Evolutionary conservation across 805 yeast species (phyloP), one percentile per base, ranked within the genome.

Genomic region (Yamadazyma akitaensis): DNA sequence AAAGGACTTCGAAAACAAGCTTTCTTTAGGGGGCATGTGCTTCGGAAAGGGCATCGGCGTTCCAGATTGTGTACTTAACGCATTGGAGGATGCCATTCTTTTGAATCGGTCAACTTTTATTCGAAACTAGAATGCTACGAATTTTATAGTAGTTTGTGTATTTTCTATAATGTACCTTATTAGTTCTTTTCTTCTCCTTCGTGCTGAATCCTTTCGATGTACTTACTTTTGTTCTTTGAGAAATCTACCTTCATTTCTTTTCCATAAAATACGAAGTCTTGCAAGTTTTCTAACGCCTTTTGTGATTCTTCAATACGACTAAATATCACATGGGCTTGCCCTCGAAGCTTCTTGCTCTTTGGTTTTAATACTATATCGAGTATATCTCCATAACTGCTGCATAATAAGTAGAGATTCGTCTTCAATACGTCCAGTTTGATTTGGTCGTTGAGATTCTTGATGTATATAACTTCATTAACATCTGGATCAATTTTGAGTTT

Each of bases 31-130:
- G 16, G 97, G 97, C 0, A 88, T 87, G 82, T 81, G 86, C 53
- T 66, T 62, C 51, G 86, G 89, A 8, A 79, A 76, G 37, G 92
- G 96, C 1, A 82, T 88, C 8, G 97, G 97, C 1, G 91, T 91
- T 2, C 96, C 96, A 1, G 97, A 91, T 64, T 85, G 91, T 52
- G 84, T 88, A 1, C 63, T 79, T 28, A 81, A 82, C 57, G 78
- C 85, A 2, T 73, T 85, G 44, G 76, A 73, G 41, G 79, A 73
- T 47, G 94, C 43, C 12, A n/a, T 44, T 8, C 21, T 26, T 12
- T 26, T 35, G 5, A 6, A 34, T 10, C 34, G 21, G 19, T 5
- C 17, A 3, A 38, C 10, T n/a, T 38, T 24, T 17, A 38, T 19
- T 13, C 7, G 21, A 21, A 11, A 10, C n/a, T 6, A 18, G 18